Evolutionary conservation across 331 rosid genomes (phyloP).

Genomic region (Quercus phellos): DNA sequence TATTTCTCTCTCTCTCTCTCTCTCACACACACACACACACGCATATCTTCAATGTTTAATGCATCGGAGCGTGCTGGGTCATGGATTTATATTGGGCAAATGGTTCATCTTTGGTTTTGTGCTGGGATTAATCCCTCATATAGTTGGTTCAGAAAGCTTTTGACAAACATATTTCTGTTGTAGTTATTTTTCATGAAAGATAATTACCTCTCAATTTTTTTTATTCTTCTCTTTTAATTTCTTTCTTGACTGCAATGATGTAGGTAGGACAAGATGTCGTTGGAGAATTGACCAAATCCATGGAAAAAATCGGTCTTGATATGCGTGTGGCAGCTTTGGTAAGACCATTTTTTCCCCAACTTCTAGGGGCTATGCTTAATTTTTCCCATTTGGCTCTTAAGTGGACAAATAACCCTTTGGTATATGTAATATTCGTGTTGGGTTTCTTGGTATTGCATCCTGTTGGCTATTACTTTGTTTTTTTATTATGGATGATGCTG

Average conservation of each 20-base stretch:
- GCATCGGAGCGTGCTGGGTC: neutral
- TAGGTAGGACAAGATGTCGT: conserved; percentile 98
- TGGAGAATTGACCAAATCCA: conserved; percentile 65
- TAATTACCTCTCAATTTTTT: neutral
- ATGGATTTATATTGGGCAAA: neutral
- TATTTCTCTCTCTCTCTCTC: conserved; percentile 17
- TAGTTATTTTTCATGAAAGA: neutral
- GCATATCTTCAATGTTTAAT: neutral
- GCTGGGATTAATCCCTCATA: neutral
- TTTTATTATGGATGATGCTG: conserved; percentile 18
- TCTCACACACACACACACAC: neutral
- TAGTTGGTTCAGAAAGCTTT: neutral
- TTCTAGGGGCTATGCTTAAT: neutral
- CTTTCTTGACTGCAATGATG: conserved; percentile 6
- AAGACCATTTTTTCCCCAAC: conserved; percentile 28
- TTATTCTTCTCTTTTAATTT: neutral
- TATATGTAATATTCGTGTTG: conserved; percentile 7
- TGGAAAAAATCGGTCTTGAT: conserved; percentile 73
- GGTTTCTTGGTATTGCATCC: conserved; percentile 8
- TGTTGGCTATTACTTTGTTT: neutral
- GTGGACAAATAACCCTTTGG: conserved; percentile 16
- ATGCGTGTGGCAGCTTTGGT: conserved; percentile 92
- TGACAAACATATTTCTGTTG: neutral
- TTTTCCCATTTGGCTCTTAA: neutral
- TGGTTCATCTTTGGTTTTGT: neutral